phyloP scores from a whole-genome alignment of 768 basidiomycete genomes.

The Panaeolus cyanescens region DNA sequence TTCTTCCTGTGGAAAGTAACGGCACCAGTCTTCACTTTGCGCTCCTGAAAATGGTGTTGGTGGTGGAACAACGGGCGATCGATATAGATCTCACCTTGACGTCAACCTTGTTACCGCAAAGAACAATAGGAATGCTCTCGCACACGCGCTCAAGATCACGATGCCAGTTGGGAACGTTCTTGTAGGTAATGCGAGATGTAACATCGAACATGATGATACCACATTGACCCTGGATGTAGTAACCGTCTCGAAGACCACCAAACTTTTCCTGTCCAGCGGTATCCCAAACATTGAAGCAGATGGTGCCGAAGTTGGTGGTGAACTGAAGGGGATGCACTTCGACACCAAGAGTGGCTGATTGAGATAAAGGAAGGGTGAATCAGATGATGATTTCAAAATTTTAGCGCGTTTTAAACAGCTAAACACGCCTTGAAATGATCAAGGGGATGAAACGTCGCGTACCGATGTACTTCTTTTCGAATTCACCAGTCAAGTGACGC shows the following conservation, averaged over 20 bases:
- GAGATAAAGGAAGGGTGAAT: constrained; percentile 14
- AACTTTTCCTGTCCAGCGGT: constrained; percentile 99
- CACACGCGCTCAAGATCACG: constrained; percentile 99
- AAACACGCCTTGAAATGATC: constrained; percentile 14
- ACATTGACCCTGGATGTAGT: constrained; percentile 97
- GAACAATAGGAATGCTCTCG: constrained; percentile 99
- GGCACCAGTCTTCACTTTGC: constrained; percentile 98
- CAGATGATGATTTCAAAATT: constrained; percentile 8
- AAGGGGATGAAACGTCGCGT: constrained; percentile 29
- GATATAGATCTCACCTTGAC: constrained; percentile 74
- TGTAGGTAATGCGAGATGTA: constrained; percentile 99
- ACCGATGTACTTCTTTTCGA: constrained; percentile 99
- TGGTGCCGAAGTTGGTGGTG: constrained; percentile 97
- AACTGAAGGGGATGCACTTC: constrained; percentile 97
- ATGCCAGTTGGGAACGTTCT: constrained; percentile 99
- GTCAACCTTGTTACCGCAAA: constrained; percentile 99
- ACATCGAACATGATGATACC: constrained; percentile 99
- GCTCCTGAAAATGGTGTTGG: constrained; percentile 63
- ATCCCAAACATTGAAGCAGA: constrained; percentile 99
- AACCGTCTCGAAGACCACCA: constrained; percentile 96
- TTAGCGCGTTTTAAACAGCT: constrained; percentile 18
- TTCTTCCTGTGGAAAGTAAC: constrained; percentile 99
- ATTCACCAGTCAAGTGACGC: constrained; percentile 99
- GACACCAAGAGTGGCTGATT: constrained; percentile 94
- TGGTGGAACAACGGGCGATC: constrained; percentile 6